Base-by-base conservation (phyloP, 2,329 filamentous ascomycete genomes). In the Fusarium sp. region DNA sequence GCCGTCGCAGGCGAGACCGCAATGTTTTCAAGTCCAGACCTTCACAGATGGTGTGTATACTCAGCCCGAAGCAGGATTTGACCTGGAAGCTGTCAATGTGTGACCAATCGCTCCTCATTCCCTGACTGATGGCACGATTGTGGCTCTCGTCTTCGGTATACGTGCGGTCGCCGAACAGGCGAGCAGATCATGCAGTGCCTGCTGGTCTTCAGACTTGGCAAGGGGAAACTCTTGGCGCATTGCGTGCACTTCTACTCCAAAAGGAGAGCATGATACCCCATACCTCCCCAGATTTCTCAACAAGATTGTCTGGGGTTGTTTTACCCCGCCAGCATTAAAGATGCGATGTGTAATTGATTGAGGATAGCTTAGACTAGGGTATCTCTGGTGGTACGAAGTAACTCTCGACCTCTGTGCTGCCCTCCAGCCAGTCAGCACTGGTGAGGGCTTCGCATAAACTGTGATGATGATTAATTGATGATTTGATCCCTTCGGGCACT, bases 31-130 rank as follows among this genome's bases (percentile, higher is more conserved):
- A 11, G 32, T 20, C 24, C 10, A 43, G 50, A 43, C 38, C 50
- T 7, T 38, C 3, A 5, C 9, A 27, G 32, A 54, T 62, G 68
- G 56, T 54, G 64, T 62, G 53, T 46, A 49, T 15, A 15, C 44
- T 12, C 42, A 44, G 15, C 18, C 27, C 8, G 47, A 34, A 24
- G 24, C 9, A 44, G 38, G 30, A 32, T 55, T 30, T 16, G 43
- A 43, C 20, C 25, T 44, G 8, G 18, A 22, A 32, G 6, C 6
- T 44, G 14, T 29, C 16, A 8, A 16, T 34, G 6, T 2, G 15
- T 6, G 12, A 20, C 16, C 20, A 11, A 27, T 24, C 25, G 34
- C 29, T 43, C 29, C 44, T 30, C 34, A 8, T 25, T 16, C 20
- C 15, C n/a, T 15, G 38, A 51, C 40, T n/a, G 11, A 59, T 56